Conservation (phyloP, 139 green algal genomes). For the Picochlorum sp. region DNA sequence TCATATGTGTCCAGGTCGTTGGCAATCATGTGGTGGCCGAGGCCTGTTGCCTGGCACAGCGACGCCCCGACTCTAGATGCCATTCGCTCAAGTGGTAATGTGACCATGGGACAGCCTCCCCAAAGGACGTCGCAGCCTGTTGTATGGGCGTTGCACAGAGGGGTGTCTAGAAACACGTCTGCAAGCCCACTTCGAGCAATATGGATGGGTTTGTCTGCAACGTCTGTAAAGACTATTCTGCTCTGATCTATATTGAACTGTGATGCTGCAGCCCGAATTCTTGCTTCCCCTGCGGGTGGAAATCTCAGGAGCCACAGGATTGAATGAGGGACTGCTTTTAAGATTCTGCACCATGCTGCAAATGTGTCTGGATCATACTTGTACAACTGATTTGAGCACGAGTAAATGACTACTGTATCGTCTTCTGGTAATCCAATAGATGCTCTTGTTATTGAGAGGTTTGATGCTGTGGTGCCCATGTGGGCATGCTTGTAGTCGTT, state of each 20-base stretch:
- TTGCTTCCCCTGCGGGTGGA: conserved; percentile 65
- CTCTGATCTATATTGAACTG: conserved; percentile 44
- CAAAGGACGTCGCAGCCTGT: conserved; percentile 88
- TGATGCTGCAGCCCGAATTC: conserved; percentile 31
- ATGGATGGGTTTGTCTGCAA: conserved; percentile 76
- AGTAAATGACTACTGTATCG: conserved; percentile 63
- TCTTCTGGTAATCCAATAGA: conserved; percentile 67
- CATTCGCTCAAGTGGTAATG: conserved; percentile 79
- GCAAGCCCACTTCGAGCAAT: conserved; percentile 67
- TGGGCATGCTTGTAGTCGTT: conserved; percentile 78
- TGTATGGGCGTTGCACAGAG: conserved; percentile 87
- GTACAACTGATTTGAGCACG: conserved; percentile 87
- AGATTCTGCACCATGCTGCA: conserved; percentile 67
- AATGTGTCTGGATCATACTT: conserved; percentile 86
- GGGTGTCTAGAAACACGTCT: conserved; percentile 90
- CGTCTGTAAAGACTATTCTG: conserved; percentile 88
- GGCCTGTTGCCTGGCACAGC: conserved; percentile 63
- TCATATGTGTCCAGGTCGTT: conserved; percentile 56
- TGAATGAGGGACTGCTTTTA: conserved; percentile 54
- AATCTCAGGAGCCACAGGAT: conserved; percentile 90
- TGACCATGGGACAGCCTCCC: conserved; percentile 80
- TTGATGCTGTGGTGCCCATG: conserved; percentile 48
- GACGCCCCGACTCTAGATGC: conserved; percentile 72
- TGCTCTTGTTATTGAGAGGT: conserved; percentile 3
- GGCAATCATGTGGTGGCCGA: conserved; percentile 68